A percentile compares a stretch with the other conserved stretches of the same genome.
These are phyloP conservation scores for Pyrenophora teres DNA, from an alignment of 2,329 filamentous ascomycete species.

Conservation along the genomic window DNA sequence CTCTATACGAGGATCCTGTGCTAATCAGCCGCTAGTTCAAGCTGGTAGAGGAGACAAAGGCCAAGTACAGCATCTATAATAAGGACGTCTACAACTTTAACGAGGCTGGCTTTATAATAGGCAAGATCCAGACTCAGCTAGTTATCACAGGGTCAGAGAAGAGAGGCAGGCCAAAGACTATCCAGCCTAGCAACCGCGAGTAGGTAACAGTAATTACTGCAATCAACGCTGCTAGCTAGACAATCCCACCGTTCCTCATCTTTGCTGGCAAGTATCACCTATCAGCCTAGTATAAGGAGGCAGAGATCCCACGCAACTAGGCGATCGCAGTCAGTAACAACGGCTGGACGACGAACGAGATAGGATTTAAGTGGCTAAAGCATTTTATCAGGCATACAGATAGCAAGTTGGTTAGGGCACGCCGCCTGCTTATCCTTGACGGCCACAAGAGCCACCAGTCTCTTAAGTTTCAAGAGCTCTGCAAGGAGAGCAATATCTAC, in stretches of 20 bases:
- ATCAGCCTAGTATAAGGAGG: no score
- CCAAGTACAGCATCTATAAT: background rate
- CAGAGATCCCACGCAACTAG: no score
- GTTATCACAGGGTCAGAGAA: no score
- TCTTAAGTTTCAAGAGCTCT: constrained; percentile 45
- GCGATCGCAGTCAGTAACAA: no score
- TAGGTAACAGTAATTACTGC: background rate
- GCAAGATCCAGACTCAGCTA: background rate
- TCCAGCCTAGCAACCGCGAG: background rate
- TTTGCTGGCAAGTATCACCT: no score
- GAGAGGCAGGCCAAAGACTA: background rate
- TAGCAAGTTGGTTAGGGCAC: no score
- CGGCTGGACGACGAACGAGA: no score
- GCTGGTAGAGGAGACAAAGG: constrained; percentile 12
- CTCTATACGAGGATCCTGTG: no score
- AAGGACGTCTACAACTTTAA: background rate
- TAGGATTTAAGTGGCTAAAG: no score
- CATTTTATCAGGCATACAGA: no score
- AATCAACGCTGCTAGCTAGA: background rate
- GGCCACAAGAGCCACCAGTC: constrained; percentile 45
- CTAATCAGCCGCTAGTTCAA: constrained; percentile 6
- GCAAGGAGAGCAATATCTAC: constrained; percentile 12
- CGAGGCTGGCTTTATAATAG: background rate
- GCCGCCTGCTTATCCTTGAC: constrained; percentile 29
- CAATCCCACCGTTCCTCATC: background rate